Evolutionary conservation across 1,284 basidiomycete genomes (phyloP).

Genomic region (Ceratobasidium sp.): DNA sequence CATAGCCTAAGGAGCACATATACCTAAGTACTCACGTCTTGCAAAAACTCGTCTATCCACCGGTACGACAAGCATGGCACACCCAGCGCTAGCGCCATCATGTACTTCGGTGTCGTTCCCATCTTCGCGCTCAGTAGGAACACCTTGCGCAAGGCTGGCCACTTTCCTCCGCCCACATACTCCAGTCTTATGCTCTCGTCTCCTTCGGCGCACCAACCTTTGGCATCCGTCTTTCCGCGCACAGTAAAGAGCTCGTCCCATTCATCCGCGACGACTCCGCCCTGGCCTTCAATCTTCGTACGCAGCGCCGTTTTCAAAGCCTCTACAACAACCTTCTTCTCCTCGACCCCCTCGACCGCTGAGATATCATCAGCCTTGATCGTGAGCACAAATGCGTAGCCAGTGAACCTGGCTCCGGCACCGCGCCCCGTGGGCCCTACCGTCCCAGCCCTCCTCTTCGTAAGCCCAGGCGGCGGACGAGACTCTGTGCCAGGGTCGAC

Average conservation of each 20-base stretch:
- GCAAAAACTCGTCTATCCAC: conserved; percentile 69
- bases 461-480: conserved; percentile 56
- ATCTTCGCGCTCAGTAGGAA: conserved; percentile 77
- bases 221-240: conserved; percentile 62
- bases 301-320: conserved; percentile 51
- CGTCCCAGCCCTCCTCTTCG: conserved; percentile 66
- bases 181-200: conserved; percentile 50
- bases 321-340: conserved; percentile 59
- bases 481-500: conserved; percentile 23
- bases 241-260: conserved; percentile 77
- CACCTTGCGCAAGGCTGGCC: conserved; percentile 64
- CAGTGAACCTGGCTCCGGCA: conserved; percentile 60
- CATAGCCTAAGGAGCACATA: not conserved
- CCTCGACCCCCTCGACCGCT: conserved; percentile 48
- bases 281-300: conserved; percentile 64
- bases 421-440: conserved; percentile 54
- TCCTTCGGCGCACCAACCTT: conserved; percentile 60
- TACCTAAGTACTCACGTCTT: conserved; percentile 58
- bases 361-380: conserved; percentile 56
- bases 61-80: conserved; percentile 82
- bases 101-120: conserved; percentile 80
- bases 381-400: conserved; percentile 67
- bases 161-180: conserved; percentile 48
- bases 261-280: conserved; percentile 74
- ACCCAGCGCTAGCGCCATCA: conserved; percentile 85